Evolutionary conservation across 176 grass and related monocot genomes (phyloP).

Genomic region (Elaeis guineensis): DNA sequence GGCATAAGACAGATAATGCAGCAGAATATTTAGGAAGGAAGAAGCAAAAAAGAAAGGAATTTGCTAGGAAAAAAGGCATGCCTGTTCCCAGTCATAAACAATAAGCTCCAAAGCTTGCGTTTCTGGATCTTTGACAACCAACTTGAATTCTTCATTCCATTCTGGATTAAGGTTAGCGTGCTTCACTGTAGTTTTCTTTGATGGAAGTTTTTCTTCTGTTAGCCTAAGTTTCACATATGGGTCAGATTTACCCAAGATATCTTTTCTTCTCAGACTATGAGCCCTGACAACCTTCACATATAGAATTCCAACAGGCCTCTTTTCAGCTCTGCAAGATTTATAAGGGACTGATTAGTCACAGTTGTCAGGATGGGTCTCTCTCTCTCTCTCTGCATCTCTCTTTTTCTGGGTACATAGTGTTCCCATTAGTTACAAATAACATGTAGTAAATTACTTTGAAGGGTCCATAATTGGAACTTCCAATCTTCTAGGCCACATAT

Average conservation of each 20-base stretch:
- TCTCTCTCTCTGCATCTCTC: too few relatives aligned
- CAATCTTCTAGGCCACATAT: constrained; percentile 18
- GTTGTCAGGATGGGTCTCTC: too few relatives aligned
- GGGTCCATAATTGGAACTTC: constrained; percentile 21
- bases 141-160: constrained; percentile 81
- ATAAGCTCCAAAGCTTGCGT: constrained; percentile 50
- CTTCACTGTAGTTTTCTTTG: constrained; percentile 67
- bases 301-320: constrained; percentile 68
- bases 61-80: constrained; percentile 16
- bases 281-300: constrained; percentile 51
- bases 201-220: constrained; percentile 52
- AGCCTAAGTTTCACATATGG: constrained; percentile 73
- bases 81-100: constrained; percentile 88
- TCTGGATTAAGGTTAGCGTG: constrained; percentile 67
- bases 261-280: constrained; percentile 59
- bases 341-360: background rate
- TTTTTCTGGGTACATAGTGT: too few relatives aligned
- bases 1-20: too few relatives aligned
- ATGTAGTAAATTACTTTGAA: constrained; percentile 15
- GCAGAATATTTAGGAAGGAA: too few relatives aligned
- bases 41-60: background rate
- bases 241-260: constrained; percentile 75
- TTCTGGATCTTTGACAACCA: constrained; percentile 67
- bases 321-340: constrained; percentile 46
- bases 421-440: background rate